Evolutionary conservation across 2,329 filamentous ascomycete species (phyloP).

Genomic region (Apiospora malaysiana): DNA sequence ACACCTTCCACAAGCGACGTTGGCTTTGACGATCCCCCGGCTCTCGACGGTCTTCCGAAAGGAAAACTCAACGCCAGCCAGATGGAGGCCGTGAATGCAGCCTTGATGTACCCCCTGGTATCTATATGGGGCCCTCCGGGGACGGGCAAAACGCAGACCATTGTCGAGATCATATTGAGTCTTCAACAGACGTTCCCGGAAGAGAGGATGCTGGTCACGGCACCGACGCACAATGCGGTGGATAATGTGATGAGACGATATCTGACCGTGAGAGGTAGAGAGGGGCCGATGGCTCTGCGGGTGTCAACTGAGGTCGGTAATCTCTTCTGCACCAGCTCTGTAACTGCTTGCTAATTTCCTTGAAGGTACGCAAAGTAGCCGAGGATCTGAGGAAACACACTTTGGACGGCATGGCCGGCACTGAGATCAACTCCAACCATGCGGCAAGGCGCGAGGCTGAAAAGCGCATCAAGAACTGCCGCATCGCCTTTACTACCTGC

Average conservation of each 20-base stretch:
- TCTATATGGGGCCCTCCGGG: constrained; percentile 53
- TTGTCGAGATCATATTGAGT: constrained; percentile 44
- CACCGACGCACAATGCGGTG: constrained; percentile 52
- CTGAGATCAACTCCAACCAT: constrained; percentile 35
- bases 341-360: not conserved
- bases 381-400: constrained; percentile 43
- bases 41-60: not conserved
- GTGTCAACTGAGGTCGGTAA: constrained; percentile 2
- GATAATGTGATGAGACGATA: constrained; percentile 49
- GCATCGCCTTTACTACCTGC: constrained; percentile 52
- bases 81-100: constrained; percentile 37
- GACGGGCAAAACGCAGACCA: constrained; percentile 51
- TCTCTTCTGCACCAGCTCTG: too few relatives aligned
- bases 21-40: not conserved
- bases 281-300: not conserved
- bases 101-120: constrained; percentile 41
- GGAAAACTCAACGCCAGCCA: constrained; percentile 42
- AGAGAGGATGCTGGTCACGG: constrained; percentile 44
- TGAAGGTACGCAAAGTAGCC: constrained; percentile 42
- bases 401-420: constrained; percentile 41
- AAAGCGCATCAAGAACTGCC: constrained; percentile 42
- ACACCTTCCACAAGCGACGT: not conserved
- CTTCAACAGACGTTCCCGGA: constrained; percentile 36
- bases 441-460: constrained; percentile 44
- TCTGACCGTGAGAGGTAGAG: constrained; percentile 25